Evolutionary conservation across 805 yeast genomes (phyloP).

Genomic region (Ogataea parapolymorpha): DNA sequence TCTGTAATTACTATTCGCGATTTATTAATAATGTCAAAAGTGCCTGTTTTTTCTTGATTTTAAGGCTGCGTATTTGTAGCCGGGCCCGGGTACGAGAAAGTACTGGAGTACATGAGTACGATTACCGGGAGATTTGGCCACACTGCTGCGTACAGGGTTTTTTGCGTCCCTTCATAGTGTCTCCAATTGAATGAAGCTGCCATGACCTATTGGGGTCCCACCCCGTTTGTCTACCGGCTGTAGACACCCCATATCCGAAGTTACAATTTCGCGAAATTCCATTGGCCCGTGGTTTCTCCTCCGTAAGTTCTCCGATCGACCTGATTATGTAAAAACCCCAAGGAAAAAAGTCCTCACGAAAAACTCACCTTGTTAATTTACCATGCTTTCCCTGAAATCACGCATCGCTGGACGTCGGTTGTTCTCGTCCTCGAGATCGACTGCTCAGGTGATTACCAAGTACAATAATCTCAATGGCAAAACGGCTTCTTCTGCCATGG

Average conservation of each 20-base stretch:
- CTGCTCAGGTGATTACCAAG: constrained; percentile 34
- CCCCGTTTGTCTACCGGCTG: constrained; percentile 2
- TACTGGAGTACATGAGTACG: background rate
- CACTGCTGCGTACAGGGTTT: too few relatives aligned
- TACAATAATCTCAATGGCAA: constrained; percentile 45
- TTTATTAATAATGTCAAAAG: background rate
- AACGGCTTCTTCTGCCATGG: constrained; percentile 50
- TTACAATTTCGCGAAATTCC: constrained; percentile 12
- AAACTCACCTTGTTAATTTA: constrained; percentile 18
- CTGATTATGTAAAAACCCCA: constrained; percentile 10
- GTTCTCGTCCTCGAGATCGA: constrained; percentile 28
- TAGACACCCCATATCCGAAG: constrained; percentile 5
- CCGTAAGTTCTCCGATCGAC: constrained; percentile 15
- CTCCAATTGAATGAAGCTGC: too few relatives aligned
- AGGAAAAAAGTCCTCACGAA: constrained; percentile 23
- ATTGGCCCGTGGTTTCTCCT: constrained; percentile 13
- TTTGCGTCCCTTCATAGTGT: too few relatives aligned
- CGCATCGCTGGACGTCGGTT: constrained; percentile 21
- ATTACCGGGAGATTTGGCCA: too few relatives aligned
- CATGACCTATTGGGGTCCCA: background rate
- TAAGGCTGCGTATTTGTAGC: background rate
- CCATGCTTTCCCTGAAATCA: constrained; percentile 11
- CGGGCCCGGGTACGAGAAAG: background rate
- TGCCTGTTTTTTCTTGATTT: background rate
- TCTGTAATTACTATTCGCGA: background rate